Evolutionary conservation across 345 rosid species (phyloP), one percentile per base, ranked within the genome.

Genomic region (Pugionium dolabratum): DNA sequence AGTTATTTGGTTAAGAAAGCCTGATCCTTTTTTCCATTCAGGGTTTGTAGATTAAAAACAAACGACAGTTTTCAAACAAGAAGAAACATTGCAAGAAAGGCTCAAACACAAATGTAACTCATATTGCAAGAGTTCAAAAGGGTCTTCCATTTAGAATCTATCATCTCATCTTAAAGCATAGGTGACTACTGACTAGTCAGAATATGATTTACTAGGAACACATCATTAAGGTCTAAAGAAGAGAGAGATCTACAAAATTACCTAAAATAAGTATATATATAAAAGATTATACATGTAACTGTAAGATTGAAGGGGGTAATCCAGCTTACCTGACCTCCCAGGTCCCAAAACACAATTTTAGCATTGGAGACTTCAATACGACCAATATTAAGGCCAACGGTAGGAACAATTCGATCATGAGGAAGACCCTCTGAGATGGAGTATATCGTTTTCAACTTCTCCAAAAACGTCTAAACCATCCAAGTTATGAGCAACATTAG

Each of bases 351-450:
- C 49, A 95, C 85, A 9, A 95, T 90, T 79, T 95, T 95, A 25
- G 96, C 57, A 76, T 85, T 88, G 31, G 90, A 62, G 64, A 80
- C 83, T 88, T 90, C 95, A 42, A 87, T 79, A 25, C 96, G 95
- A 57, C 95, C 97, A 52, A 95, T 89, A 70, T 95, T 95, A 2
- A 95, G 86, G n/a, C 99, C 99, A 50, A 95, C 98, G 1, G 99
- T 95, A n/a, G 99, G 98, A 68, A 89, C 91, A 49, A 95, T 91
- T 50, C 94, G 86, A 81, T 95, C 99, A 68, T 91, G 97, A 6
- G 98, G 97, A 56, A 91, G 91, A 62, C 99, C 94, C 81, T 91
- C 95, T 40, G 82, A 70, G 76, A 89, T 82, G 8, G 88, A 83
- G 84, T 87, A 86, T 18, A 80, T 10, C 1, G 99, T 82, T 76